phyloP scores from a whole-genome alignment of 2,329 filamentous ascomycete genomes.

The Fusarium nematophilum region DNA sequence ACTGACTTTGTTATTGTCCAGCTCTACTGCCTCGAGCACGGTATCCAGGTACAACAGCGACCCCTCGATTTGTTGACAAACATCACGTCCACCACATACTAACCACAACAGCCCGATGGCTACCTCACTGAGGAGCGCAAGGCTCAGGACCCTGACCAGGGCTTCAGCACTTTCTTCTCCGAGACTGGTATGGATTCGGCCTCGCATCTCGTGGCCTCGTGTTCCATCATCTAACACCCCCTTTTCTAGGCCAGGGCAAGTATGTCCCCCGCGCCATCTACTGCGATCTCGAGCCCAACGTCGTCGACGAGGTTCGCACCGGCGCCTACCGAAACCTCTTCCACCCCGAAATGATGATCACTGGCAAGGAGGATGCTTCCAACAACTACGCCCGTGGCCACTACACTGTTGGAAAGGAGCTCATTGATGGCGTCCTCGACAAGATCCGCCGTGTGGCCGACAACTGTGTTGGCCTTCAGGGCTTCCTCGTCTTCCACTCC shows the following conservation, averaged over 20 bases:
- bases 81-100: constrained; percentile 23
- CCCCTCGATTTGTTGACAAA: constrained; percentile 39
- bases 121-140: constrained; percentile 99
- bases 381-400: constrained; percentile 99
- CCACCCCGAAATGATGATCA: constrained; percentile 99
- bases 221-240: constrained; percentile 33
- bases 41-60: constrained; percentile 83
- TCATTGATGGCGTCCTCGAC: constrained; percentile 97
- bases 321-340: constrained; percentile 96
- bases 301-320: constrained; percentile 98
- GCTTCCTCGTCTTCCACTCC: constrained; percentile 99
- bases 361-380: constrained; percentile 99
- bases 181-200: constrained; percentile 81
- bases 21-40: constrained; percentile 99
- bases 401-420: constrained; percentile 99
- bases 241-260: constrained; percentile 86
- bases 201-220: background rate
- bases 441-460: constrained; percentile 98
- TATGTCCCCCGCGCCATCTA: constrained; percentile 99
- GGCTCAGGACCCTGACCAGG: constrained; percentile 89
- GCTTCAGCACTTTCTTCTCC: constrained; percentile 99
- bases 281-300: constrained; percentile 99
- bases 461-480: constrained; percentile 97
- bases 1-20: constrained; percentile 54
- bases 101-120: constrained; percentile 82